A percentile compares a stretch with the other conserved stretches of the same genome.
Evolutionary conservation across 208 protist genomes (phyloP).

Genomic region (Crithidia expoeki): DNA sequence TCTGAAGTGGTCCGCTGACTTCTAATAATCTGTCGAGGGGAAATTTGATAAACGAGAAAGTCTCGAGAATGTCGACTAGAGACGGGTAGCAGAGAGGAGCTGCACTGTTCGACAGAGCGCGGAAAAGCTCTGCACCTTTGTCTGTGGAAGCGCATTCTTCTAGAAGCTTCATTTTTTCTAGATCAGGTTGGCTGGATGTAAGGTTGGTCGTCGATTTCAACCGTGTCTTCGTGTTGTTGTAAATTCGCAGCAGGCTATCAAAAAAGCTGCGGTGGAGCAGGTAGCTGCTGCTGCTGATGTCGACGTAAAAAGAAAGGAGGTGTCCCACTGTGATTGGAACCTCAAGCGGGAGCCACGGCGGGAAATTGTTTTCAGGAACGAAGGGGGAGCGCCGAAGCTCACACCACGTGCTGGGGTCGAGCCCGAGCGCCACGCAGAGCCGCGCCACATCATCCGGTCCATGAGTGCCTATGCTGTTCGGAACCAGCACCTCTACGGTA

Average conservation of each 20-base stretch:
- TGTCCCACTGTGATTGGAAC: slow-evolving; percentile 63
- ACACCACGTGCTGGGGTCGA: slow-evolving; percentile 59
- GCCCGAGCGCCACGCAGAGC: slow-evolving; percentile 58
- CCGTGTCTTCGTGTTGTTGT: slow-evolving; percentile 38
- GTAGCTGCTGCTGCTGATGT: slow-evolving; percentile 84
- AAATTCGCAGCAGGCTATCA: slow-evolving; percentile 60
- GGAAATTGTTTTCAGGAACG: slow-evolving; percentile 78
- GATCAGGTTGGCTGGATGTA: background rate
- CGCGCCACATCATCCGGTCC: slow-evolving; percentile 49
- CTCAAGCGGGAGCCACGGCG: slow-evolving; percentile 78
- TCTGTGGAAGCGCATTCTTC: slow-evolving; percentile 54
- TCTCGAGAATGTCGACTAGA: slow-evolving; percentile 70
- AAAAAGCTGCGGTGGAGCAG: slow-evolving; percentile 80
- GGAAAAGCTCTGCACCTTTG: slow-evolving; percentile 51
- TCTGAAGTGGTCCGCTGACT: slow-evolving; percentile 70
- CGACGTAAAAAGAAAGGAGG: slow-evolving; percentile 79
- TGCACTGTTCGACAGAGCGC: slow-evolving; percentile 51
- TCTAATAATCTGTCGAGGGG: slow-evolving; percentile 81
- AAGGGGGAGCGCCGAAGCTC: slow-evolving; percentile 81
- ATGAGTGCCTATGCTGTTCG: slow-evolving; percentile 42
- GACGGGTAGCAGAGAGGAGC: slow-evolving; percentile 72
- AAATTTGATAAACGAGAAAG: slow-evolving; percentile 74
- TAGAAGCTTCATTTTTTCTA: slow-evolving; percentile 46
- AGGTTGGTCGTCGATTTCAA: background rate
- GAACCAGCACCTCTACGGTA: slow-evolving; percentile 76